phyloP scores from a whole-genome alignment of 116 monocot genomes.

The Trichopus zeylanicus region DNA sequence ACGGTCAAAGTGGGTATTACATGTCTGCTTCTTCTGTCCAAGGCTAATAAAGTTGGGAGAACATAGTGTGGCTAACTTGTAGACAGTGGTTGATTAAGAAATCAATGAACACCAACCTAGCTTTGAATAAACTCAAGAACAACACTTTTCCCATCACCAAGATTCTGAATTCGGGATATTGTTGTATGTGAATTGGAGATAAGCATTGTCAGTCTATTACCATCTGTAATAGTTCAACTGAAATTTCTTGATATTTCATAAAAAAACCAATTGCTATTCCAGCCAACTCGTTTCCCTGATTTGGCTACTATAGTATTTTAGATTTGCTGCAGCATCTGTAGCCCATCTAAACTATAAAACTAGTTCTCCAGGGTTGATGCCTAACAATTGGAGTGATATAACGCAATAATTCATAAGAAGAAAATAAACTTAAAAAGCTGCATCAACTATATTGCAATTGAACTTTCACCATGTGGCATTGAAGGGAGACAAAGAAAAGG shows the following conservation, averaged over 20 bases:
- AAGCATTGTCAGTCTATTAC: no score
- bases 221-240: no score
- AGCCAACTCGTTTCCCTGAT: no score
- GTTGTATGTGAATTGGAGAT: no score
- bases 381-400: background rate
- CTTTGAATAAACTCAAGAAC: no score
- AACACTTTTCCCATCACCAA: no score
- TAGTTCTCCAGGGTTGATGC: background rate
- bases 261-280: no score
- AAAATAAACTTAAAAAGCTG: background rate
- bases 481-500: background rate
- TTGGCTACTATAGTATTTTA: background rate
- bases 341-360: background rate
- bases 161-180: no score
- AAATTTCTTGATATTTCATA: no score
- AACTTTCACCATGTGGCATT: background rate
- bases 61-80: no score
- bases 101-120: no score
- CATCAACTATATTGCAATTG: background rate
- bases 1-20: background rate
- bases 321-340: background rate
- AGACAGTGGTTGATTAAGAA: no score
- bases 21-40: background rate
- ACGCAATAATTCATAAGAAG: background rate
- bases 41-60: background rate